Conservation (phyloP, 257 asterid genomes). For the Scutellaria galericulata region DNA sequence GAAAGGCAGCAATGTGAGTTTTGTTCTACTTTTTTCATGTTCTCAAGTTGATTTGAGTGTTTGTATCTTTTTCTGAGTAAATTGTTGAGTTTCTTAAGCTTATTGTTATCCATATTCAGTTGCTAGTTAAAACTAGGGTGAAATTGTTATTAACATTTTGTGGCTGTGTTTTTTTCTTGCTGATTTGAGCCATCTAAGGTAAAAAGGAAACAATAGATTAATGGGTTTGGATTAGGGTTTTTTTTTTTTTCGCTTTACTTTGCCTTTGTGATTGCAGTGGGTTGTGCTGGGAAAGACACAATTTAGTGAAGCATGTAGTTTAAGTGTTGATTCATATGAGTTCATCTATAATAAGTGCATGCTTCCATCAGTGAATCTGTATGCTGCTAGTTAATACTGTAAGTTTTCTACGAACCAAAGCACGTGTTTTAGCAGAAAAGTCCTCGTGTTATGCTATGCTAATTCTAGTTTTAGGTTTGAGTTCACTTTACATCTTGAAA, state of each 20-base stretch:
- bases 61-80: background rate
- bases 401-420: background rate
- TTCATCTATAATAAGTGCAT: background rate
- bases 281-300: background rate
- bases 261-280: slow-evolving; percentile 12
- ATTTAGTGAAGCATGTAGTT: background rate
- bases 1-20: slow-evolving; percentile 97
- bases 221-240: slow-evolving; percentile 12
- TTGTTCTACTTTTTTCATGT: background rate
- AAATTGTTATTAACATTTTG: background rate
- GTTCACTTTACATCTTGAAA: background rate
- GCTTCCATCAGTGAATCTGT: background rate
- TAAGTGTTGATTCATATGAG: background rate
- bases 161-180: slow-evolving; percentile 23
- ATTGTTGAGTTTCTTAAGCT: background rate
- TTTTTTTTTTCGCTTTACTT: background rate
- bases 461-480: background rate
- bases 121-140: background rate
- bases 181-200: slow-evolving; percentile 20
- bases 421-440: background rate
- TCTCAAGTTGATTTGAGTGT: slow-evolving; percentile 10
- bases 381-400: slow-evolving; percentile 8
- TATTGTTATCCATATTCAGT: background rate
- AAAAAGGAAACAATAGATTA: background rate
- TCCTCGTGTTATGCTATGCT: slow-evolving; percentile 24